Percentiles rank a stretch among this genome's conserved stretches.
phyloP scores from a whole-genome alignment of 129 eudicot species.

The Daucus carota region DNA sequence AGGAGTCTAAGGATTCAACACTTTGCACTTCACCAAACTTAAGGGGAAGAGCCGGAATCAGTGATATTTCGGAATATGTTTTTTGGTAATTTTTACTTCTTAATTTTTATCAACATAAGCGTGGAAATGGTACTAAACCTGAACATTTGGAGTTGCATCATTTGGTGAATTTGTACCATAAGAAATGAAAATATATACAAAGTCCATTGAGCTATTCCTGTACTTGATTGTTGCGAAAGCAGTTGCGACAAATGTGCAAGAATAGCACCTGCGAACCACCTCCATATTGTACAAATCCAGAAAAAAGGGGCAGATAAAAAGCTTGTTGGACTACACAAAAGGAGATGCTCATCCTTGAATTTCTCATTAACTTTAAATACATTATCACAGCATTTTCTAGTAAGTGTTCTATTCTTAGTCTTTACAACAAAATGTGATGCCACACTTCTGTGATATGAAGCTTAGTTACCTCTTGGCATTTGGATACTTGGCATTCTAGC shows the following conservation, averaged over 20 bases:
- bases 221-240: neutral
- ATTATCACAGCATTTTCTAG: slow-evolving; percentile 1
- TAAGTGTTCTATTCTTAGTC: neutral
- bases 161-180: neutral
- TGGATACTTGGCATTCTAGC: neutral
- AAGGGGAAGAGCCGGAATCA: slow-evolving; percentile 2
- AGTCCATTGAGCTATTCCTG: no score
- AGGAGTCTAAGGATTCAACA: slow-evolving; percentile 1
- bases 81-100: neutral
- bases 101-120: neutral
- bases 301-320: neutral
- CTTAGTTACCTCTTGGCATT: neutral
- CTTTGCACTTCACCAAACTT: neutral
- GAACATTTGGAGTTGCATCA: neutral
- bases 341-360: neutral
- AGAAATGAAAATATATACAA: neutral
- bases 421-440: slow-evolving; percentile 3
- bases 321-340: neutral
- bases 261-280: neutral
- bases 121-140: neutral
- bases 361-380: neutral
- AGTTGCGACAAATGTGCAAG: neutral
- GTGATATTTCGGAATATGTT: neutral
- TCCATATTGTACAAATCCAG: neutral
- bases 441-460: neutral